Conservation (phyloP, 176 grass and related monocot genomes). For the Eragrostis curvula region DNA sequence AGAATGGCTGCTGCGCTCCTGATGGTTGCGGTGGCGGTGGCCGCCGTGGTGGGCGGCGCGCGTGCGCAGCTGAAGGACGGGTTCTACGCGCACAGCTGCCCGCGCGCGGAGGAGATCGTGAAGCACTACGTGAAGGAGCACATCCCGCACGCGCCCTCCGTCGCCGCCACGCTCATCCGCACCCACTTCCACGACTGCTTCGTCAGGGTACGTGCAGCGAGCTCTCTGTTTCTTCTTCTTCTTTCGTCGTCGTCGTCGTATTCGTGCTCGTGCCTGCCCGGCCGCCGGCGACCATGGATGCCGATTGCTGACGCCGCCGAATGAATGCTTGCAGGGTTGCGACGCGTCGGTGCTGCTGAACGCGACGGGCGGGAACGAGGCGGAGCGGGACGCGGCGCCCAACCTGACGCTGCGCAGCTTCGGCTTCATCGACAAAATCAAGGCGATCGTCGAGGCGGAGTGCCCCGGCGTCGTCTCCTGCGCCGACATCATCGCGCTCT, state of each 20-base stretch:
- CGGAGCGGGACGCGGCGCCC: constrained; percentile 73
- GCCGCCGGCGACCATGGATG: too few relatives aligned
- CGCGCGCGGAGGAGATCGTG: constrained; percentile 76
- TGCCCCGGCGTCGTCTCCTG: constrained; percentile 98
- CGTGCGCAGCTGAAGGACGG: constrained; percentile 51
- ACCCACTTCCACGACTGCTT: constrained; percentile 99
- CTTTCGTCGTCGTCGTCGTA: too few relatives aligned
- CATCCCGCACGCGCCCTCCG: constrained; percentile 60
- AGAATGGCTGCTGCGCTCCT: not conserved
- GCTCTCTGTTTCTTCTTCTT: not conserved
- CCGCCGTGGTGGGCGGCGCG: constrained; percentile 7
- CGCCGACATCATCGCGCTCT: constrained; percentile 80
- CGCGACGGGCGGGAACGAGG: constrained; percentile 48
- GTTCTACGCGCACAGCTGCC: constrained; percentile 82
- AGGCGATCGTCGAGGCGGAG: constrained; percentile 73
- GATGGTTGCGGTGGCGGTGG: not conserved
- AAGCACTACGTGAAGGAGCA: constrained; percentile 62
- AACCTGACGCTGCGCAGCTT: constrained; percentile 84
- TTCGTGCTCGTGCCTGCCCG: too few relatives aligned
- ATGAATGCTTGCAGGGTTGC: constrained; percentile 61
- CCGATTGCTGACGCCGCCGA: not conserved
- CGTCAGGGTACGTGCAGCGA: constrained; percentile 85
- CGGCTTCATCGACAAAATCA: constrained; percentile 69
- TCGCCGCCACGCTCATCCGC: constrained; percentile 83
- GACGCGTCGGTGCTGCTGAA: constrained; percentile 88